Percentiles rank a stretch among this genome's conserved stretches.
These are phyloP conservation scores for Scopulariopsis brevicaulis DNA, from an alignment of 2,329 filamentous ascomycete species.

Conservation along the genomic window DNA sequence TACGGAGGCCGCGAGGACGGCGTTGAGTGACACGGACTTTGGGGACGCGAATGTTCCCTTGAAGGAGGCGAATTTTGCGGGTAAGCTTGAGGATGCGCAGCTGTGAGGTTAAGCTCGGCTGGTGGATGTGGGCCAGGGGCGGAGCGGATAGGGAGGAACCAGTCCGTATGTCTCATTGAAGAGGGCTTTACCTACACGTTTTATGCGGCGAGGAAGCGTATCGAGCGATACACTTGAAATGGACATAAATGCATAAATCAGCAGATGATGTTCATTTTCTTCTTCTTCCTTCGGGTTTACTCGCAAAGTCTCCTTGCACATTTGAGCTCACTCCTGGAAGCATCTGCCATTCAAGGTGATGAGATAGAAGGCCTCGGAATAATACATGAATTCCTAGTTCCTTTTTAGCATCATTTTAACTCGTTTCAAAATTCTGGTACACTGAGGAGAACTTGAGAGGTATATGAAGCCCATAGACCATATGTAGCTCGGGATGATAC, in stretches of 20 bases:
- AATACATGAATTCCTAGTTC: too few relatives aligned
- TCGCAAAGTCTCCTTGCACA: not conserved
- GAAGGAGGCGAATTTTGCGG: constrained; percentile 17
- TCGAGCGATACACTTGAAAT: not conserved
- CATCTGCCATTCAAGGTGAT: too few relatives aligned
- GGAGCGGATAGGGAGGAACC: not conserved
- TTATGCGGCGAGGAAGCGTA: not conserved
- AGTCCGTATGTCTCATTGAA: too few relatives aligned
- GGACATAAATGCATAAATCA: not conserved
- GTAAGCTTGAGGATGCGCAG: constrained; percentile 4
- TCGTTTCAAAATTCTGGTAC: too few relatives aligned
- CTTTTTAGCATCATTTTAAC: too few relatives aligned
- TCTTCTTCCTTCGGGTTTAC: not conserved
- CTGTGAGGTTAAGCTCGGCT: not conserved
- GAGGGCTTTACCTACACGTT: too few relatives aligned
- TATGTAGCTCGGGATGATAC: too few relatives aligned
- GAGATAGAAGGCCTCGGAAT: too few relatives aligned
- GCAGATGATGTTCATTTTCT: not conserved
- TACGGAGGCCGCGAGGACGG: constrained; percentile 18
- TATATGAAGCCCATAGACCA: too few relatives aligned
- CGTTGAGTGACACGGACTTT: constrained; percentile 25
- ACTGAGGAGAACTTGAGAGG: too few relatives aligned
- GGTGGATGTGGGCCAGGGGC: not conserved
- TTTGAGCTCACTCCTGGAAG: too few relatives aligned
- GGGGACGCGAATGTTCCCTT: constrained; percentile 28